Conservation (phyloP, 129 eudicot species). For the Dittrichia graveolens region DNA sequence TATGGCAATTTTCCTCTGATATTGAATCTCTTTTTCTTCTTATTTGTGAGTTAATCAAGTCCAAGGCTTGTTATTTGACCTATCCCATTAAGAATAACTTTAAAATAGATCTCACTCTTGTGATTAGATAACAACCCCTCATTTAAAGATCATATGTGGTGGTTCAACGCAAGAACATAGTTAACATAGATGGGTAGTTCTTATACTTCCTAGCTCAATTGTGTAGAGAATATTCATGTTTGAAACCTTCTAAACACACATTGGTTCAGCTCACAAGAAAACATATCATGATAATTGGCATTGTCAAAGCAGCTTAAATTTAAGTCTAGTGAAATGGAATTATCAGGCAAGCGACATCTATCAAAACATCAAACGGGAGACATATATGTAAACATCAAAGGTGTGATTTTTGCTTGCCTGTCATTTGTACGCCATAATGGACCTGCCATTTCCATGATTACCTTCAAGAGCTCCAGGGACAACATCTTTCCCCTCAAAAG, state of each 20-base stretch:
- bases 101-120: not conserved
- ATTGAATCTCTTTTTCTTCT: not conserved
- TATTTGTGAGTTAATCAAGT: not conserved
- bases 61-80: not conserved
- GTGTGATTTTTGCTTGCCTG: constrained; percentile 52
- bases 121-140: constrained; percentile 2
- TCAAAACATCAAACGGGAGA: too few species aligned
- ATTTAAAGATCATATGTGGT: not conserved
- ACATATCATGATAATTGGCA: constrained; percentile 11
- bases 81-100: not conserved
- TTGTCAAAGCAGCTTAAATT: constrained; percentile 20
- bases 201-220: not conserved
- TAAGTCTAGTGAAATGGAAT: not conserved
- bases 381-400: not conserved
- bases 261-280: constrained; percentile 6
- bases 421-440: constrained; percentile 84
- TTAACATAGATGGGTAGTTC: not conserved
- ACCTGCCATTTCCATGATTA: constrained; percentile 83
- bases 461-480: constrained; percentile 88
- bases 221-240: not conserved
- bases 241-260: not conserved
- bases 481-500: constrained; percentile 86
- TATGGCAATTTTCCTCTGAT: not conserved
- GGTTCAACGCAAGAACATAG: constrained; percentile 11
- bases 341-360: not conserved